Evolutionary conservation across 106 monocot species (phyloP), one percentile per base, ranked within the genome.

Genomic region (Cymbidium sinense): DNA sequence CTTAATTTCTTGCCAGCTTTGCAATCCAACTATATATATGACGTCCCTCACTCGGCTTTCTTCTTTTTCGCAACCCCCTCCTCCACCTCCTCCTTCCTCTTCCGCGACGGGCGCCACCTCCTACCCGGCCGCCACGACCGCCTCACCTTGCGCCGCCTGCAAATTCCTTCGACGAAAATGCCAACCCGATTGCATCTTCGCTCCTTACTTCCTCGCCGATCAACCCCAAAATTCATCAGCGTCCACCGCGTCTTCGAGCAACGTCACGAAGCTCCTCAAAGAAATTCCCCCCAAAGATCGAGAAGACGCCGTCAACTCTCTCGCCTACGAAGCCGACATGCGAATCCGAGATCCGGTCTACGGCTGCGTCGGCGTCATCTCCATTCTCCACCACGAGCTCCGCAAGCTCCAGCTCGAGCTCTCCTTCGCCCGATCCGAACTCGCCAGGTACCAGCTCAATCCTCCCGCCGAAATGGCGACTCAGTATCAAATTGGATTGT

Each of bases 261-360:
- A 93, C 81, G 93, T 93, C 5, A 88, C 93, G 21, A 95, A 95
- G 64, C 79, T 91, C 13, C 89, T 95, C 43, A 89, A 87, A 76
- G 94, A 90, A 43, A 86, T 93, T 2, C 84, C 78, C 52, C 84
- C 85, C 4, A 79, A 73, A 77, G 87, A 95, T 51, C 80, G 95
- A 3, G 95, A 95, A 74, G 95, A 95, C 82, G 95, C 95, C 36
- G 93, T 93, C 64, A 89, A 89, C 43, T 93, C 93, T 31, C 89
- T 93, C 50, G 93, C 89, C 6, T 95, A 95, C 75, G 95, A 95
- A 82, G 95, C 95, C 29, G 95, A 95, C 33, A 89, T 89, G 91
- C 81, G 95, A n/a, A 86, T 95, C 75, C 82, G 86, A 13, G 95
- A 95, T 70, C 95, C 95, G 43, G 91, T 95, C 43, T 95, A 95